Base-by-base conservation (phyloP, 345 rosid genomes). In the Pistacia atlantica region DNA sequence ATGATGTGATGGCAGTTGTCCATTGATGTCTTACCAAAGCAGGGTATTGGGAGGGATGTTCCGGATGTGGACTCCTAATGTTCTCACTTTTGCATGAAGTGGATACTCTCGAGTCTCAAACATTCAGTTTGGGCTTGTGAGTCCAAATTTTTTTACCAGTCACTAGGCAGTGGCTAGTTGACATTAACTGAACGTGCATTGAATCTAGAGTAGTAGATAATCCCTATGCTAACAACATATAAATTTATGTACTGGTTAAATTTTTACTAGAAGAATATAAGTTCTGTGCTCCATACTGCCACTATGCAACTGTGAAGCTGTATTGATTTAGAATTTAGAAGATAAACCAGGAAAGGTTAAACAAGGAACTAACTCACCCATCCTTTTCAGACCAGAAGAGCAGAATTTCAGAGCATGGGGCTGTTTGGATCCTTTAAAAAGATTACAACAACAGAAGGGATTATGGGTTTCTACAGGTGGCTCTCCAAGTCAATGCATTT, bases 401-500 rank as follows among this genome's bases (percentile, higher is more conserved):
- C 85, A 73, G 98, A 95, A 81, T 95, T 88, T 86, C 91, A 88
- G 75, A 83, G 86, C 78, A 80, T 88, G 8, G 93, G 97, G 28
- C 80, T 94, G 54, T 6, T 72, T 69, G 95, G 97, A 84, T 93
- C 99, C 58, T 65, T 87, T 71, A 89, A 83, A 42, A 95, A 88
- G 89, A 90, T 95, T 74, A 86, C 86, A 78, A 87, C 80, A 74
- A 95, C 96, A 37, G 98, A 93, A 81, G 96, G 99, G 61, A 78
- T 88, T 49, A 81, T 86, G 90, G 98, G 99, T 80, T 95, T 95
- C 83, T 93, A 95, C 84, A 82, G 97, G 99, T 93, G 79, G 54
- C 57, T 85, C 66, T 74, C 31, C 59, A 3, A 48, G 42, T 20
- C 82, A 69, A 59, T 74, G 18, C 58, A 66, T 38, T 68, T 78